Percentiles rank a stretch among this genome's conserved stretches.
Evolutionary conservation across 169 alveolate genomes (phyloP).

Genomic region (Plasmodium malariae): DNA sequence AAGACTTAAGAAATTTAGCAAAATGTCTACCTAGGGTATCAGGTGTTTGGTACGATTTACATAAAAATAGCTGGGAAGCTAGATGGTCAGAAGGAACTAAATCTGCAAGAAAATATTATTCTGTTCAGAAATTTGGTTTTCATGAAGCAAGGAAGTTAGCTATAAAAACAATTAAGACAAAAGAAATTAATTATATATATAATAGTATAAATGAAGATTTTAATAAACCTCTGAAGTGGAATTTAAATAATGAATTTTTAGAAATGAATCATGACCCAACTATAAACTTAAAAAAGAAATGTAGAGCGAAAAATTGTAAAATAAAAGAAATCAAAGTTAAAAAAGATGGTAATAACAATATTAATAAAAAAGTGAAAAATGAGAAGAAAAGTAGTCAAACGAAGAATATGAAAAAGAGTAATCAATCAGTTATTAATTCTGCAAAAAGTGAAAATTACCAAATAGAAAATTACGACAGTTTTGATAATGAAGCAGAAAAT

Average conservation of each 20-base stretch:
- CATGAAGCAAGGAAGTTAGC: conserved; percentile 87
- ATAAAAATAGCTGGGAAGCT: conserved; percentile 88
- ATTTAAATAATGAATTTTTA: conserved; percentile 35
- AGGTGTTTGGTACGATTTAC: conserved; percentile 86
- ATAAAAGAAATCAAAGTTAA: conserved; percentile 36
- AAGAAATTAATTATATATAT: conserved; percentile 65
- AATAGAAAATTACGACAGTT: not conserved
- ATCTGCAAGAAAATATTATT: conserved; percentile 84
- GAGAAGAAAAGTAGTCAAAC: conserved; percentile 19
- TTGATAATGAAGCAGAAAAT: not conserved
- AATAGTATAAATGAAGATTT: conserved; percentile 57
- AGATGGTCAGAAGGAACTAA: conserved; percentile 86
- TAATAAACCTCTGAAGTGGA: conserved; percentile 53
- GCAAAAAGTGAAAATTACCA: not conserved
- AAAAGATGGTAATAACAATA: conserved; percentile 10
- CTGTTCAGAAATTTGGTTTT: conserved; percentile 86
- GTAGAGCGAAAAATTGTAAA: conserved; percentile 41
- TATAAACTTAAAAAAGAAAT: conserved; percentile 50
- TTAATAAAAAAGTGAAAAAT: conserved; percentile 15
- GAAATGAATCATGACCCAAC: conserved; percentile 69
- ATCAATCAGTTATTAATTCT: not conserved
- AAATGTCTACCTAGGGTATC: conserved; percentile 85
- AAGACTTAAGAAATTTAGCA: conserved; percentile 84
- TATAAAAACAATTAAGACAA: conserved; percentile 81
- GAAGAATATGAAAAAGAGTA: conserved; percentile 8